Conservation (phyloP, 768 basidiomycete genomes). For the Mycena vulgaris region DNA sequence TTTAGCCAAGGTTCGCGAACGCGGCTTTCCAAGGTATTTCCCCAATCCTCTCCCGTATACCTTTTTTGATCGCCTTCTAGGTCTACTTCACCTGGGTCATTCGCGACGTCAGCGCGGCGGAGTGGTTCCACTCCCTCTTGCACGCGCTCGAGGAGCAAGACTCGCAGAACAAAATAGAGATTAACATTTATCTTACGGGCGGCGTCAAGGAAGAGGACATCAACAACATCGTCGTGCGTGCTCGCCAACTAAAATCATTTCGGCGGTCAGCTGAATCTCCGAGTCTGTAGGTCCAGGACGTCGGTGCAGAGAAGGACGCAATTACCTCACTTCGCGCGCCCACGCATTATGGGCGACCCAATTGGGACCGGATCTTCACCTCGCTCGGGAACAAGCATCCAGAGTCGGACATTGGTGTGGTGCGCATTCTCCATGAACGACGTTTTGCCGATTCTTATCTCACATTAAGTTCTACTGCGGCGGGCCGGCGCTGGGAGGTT, state of each 20-base stretch:
- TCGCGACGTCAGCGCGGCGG: slow-evolving; percentile 89
- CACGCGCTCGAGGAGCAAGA: slow-evolving; percentile 97
- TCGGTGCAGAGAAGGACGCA: slow-evolving; percentile 93
- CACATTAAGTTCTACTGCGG: slow-evolving; percentile 71
- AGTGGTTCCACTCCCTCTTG: slow-evolving; percentile 95
- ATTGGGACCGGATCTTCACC: slow-evolving; percentile 83
- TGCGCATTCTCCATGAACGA: slow-evolving; percentile 52
- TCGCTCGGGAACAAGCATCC: slow-evolving; percentile 88
- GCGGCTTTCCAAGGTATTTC: slow-evolving; percentile 81
- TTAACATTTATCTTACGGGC: slow-evolving; percentile 94
- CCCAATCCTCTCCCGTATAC: not conserved
- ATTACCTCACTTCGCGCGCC: slow-evolving; percentile 92
- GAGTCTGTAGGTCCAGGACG: slow-evolving; percentile 82
- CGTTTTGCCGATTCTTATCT: not conserved
- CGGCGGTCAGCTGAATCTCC: not conserved
- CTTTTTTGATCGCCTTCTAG: slow-evolving; percentile 41
- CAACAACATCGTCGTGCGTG: slow-evolving; percentile 88
- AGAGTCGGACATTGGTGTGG: slow-evolving; percentile 92
- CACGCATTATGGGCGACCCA: slow-evolving; percentile 93
- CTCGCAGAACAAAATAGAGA: slow-evolving; percentile 87
- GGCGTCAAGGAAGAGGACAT: slow-evolving; percentile 94
- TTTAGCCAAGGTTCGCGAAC: slow-evolving; percentile 82
- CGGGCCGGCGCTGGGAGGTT: slow-evolving; percentile 63
- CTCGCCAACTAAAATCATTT: not conserved
- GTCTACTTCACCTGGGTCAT: slow-evolving; percentile 97